Evolutionary conservation across 164 flowering plant species (phyloP).

Genomic region (Umbilicus rupestris): DNA sequence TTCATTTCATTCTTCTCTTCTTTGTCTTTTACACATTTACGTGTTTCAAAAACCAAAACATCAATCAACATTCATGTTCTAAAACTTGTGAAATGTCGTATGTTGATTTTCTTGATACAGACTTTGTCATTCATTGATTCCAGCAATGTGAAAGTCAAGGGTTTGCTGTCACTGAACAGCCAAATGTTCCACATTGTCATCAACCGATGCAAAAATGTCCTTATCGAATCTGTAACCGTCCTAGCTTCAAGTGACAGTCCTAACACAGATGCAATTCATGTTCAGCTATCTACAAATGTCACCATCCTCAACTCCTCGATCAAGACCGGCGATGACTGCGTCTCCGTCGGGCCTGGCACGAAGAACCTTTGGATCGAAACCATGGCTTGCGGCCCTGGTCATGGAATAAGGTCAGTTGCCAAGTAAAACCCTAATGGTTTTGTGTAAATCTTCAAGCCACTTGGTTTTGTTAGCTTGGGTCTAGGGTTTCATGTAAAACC

Average conservation of each 20-base stretch:
- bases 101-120: constrained; percentile 15
- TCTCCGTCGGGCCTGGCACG: constrained; percentile 51
- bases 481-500: too few species aligned
- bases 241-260: constrained; percentile 50
- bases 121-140: constrained; percentile 24
- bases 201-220: constrained; percentile 31
- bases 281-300: constrained; percentile 32
- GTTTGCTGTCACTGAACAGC: constrained; percentile 46
- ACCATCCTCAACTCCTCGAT: constrained; percentile 27
- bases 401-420: constrained; percentile 45
- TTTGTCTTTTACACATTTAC: too few species aligned
- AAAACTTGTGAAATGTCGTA: too few species aligned
- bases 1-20: too few species aligned
- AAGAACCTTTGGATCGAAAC: constrained; percentile 32
- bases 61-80: too few species aligned
- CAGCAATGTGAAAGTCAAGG: constrained; percentile 26
- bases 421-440: neutral
- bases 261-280: constrained; percentile 73
- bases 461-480: too few species aligned
- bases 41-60: too few species aligned
- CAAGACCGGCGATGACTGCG: constrained; percentile 59
- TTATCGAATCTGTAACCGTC: constrained; percentile 27
- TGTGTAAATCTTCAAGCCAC: neutral
- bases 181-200: constrained; percentile 44
- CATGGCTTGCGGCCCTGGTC: constrained; percentile 60